These are phyloP conservation scores for Xerophyta viscosa DNA, from an alignment of 106 monocot species.

Conservation along the genomic window DNA sequence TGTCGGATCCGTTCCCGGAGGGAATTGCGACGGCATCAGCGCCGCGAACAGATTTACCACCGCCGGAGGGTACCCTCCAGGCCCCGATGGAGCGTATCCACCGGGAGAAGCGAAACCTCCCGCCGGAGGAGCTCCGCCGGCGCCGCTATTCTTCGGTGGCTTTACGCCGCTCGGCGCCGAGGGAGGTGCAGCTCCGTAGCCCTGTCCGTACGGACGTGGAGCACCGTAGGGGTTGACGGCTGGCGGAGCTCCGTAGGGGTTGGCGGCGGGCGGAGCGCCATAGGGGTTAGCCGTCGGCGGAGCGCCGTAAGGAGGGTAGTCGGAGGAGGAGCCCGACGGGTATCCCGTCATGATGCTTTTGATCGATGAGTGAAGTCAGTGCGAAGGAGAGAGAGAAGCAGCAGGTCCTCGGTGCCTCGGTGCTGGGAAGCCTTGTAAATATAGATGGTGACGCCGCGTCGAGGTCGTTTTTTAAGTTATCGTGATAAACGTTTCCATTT, in stretches of 20 bases:
- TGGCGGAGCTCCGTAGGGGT: no score
- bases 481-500: no score
- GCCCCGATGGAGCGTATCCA: background rate
- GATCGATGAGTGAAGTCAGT: no score
- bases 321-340: conserved; percentile 28
- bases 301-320: conserved; percentile 38
- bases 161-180: background rate
- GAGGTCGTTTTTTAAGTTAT: no score
- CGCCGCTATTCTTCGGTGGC: background rate
- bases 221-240: no score
- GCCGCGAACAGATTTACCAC: conserved; percentile 41
- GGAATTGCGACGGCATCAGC: conserved; percentile 76
- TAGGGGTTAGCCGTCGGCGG: conserved; percentile 7
- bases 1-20: conserved; percentile 87
- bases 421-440: no score
- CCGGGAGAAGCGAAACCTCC: no score
- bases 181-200: conserved; percentile 10
- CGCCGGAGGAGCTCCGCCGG: no score
- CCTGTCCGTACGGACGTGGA: background rate
- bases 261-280: conserved; percentile 22
- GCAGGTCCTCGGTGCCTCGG: no score
- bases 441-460: no score
- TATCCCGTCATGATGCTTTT: conserved; percentile 59
- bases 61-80: background rate
- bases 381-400: no score